Evolutionary conservation across 1,284 basidiomycete genomes (phyloP).

Genomic region (Cutaneotrichosporon cutaneum): DNA sequence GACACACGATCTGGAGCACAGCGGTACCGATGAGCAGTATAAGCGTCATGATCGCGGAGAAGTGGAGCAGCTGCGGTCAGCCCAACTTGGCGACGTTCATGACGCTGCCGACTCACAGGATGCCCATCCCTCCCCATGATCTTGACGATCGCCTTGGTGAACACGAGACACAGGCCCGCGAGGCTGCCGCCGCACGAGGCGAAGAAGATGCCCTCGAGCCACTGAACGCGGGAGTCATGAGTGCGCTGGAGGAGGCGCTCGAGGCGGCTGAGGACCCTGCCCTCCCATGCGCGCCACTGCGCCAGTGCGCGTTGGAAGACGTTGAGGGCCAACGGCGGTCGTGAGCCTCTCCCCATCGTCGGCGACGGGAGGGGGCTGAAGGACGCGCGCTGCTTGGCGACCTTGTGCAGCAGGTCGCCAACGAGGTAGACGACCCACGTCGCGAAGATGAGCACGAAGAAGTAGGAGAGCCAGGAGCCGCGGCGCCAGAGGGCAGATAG

Average conservation of each 20-base stretch:
- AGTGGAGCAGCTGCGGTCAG: slow-evolving; percentile 63
- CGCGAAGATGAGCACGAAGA: slow-evolving; percentile 71
- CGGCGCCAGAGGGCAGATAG: slow-evolving; percentile 79
- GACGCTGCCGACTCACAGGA: slow-evolving; percentile 35
- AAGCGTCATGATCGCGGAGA: slow-evolving; percentile 77
- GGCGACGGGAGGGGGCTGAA: slow-evolving; percentile 57
- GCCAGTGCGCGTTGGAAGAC: slow-evolving; percentile 25
- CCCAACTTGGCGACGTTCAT: not conserved
- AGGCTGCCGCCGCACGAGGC: slow-evolving; percentile 83
- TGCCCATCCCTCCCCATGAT: slow-evolving; percentile 41
- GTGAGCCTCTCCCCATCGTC: slow-evolving; percentile 25
- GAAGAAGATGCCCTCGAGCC: slow-evolving; percentile 89
- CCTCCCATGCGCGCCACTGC: slow-evolving; percentile 58
- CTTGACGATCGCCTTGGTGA: slow-evolving; percentile 72
- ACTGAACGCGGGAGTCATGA: slow-evolving; percentile 76
- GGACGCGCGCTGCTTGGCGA: slow-evolving; percentile 45
- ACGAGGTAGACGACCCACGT: slow-evolving; percentile 65
- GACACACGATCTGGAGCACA: slow-evolving; percentile 82
- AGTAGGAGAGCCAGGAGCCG: slow-evolving; percentile 81
- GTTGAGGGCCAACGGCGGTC: not conserved
- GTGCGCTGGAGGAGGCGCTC: slow-evolving; percentile 74
- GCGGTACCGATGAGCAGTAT: slow-evolving; percentile 74
- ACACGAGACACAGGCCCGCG: slow-evolving; percentile 82
- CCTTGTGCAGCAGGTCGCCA: slow-evolving; percentile 41
- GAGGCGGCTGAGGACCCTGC: slow-evolving; percentile 62